These are phyloP conservation scores for Daldinia caldariorum DNA, from an alignment of 495 filamentous ascomycete genomes.

Conservation along the genomic window DNA sequence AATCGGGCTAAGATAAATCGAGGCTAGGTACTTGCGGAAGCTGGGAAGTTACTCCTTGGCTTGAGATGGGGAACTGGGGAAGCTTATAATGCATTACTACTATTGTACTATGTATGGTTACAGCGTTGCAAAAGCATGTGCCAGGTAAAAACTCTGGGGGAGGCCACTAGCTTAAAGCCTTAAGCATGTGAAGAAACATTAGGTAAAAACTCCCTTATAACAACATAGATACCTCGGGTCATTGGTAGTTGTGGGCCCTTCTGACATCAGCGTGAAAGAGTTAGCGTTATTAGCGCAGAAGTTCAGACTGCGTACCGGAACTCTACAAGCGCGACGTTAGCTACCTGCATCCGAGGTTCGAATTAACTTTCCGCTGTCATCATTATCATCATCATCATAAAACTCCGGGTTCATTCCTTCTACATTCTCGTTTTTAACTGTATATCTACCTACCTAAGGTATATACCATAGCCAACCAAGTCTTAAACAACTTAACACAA, in stretches of 20 bases:
- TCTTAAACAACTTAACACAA: constrained; percentile 2
- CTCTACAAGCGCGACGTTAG: constrained; percentile 26
- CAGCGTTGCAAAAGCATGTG: too few species aligned
- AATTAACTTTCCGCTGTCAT: constrained; percentile 10
- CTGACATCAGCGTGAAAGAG: constrained; percentile 44
- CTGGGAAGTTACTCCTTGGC: too few species aligned
- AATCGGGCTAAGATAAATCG: too few species aligned
- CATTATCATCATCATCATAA: too few species aligned
- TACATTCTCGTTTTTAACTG: constrained; percentile 6
- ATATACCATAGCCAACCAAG: constrained; percentile 1
- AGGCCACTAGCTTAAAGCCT: too few species aligned
- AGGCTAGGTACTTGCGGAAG: too few species aligned
- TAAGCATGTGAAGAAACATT: constrained; percentile 35
- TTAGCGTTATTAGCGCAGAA: constrained; percentile 15
- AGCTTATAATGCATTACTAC: too few species aligned
- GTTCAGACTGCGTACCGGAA: constrained; percentile 21
- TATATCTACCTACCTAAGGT: not conserved
- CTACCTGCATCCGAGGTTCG: constrained; percentile 40
- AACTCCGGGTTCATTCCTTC: constrained; percentile 20
- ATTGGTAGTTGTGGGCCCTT: constrained; percentile 31
- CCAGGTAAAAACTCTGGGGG: not conserved
- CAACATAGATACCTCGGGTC: constrained; percentile 38
- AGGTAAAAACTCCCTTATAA: constrained; percentile 18
- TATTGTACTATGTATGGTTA: too few species aligned
- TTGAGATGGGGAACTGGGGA: too few species aligned